Percentiles rank a stretch among this genome's conserved stretches.
These are phyloP conservation scores for Citropsis articulata DNA, from an alignment of 345 rosid genomes.

Conservation along the genomic window DNA sequence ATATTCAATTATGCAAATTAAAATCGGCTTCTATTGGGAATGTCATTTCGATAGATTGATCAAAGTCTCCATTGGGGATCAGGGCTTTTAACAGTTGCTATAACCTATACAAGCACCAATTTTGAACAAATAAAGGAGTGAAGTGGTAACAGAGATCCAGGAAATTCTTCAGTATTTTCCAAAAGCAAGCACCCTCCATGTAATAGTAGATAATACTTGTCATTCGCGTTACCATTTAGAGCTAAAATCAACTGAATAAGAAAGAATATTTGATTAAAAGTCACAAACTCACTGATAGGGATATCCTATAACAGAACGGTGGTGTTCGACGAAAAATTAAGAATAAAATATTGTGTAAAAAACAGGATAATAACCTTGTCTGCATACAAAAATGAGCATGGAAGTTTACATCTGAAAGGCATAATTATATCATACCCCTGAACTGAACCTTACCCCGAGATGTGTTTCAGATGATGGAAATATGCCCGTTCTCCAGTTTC, in stretches of 20 bases:
- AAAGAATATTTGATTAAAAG: constrained; percentile 1
- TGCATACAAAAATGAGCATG: constrained; percentile 31
- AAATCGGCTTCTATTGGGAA: no score
- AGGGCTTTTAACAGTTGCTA: no score
- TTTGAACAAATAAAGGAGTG: no score
- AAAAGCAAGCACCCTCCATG: not conserved
- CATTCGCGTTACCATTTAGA: not conserved
- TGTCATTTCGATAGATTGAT: no score
- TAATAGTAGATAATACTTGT: no score
- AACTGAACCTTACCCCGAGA: constrained; percentile 20
- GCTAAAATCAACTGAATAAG: not conserved
- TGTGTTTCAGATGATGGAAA: not conserved
- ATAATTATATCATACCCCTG: constrained; percentile 26
- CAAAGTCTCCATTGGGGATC: no score
- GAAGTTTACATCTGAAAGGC: constrained; percentile 34
- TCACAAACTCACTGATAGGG: constrained; percentile 7
- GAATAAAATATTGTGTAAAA: constrained; percentile 5
- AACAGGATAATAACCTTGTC: constrained; percentile 1
- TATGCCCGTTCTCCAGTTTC: not conserved
- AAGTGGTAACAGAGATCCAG: not conserved
- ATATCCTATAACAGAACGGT: constrained; percentile 2
- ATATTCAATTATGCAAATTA: no score
- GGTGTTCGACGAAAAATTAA: constrained; percentile 8
- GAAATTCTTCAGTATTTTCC: not conserved
- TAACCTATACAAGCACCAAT: no score